Evolutionary conservation across 768 basidiomycete genomes (phyloP), one percentile per base, ranked within the genome.

Genomic region (Mycena leptocephala): DNA sequence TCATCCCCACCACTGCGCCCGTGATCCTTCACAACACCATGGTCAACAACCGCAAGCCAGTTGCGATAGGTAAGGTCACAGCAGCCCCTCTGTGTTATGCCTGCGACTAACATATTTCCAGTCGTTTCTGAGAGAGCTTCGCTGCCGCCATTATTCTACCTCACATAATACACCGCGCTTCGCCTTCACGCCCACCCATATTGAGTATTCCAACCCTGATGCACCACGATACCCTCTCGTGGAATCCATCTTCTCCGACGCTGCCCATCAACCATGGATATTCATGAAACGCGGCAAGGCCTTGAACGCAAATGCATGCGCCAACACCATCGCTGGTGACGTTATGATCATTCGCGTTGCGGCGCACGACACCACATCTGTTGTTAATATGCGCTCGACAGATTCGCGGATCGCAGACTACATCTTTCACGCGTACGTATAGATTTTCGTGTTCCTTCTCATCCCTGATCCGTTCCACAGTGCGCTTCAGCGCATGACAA

Each of bases 171-270:
- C n/a, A 22, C 59, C 59, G 11, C 59, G 59, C 59, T 41, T 62
- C 59, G 59, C 59, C 59, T 62, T 22, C 59, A 62, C 59, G 32
- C 59, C 59, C 35, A 62, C 59, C 59, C 32, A 39, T n/a, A 62
- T 62, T 20, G 67, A 69, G 37, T 1, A 9, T 3, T 8, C 67
- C 53, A 33, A 33, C 67, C 51, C 55, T n/a, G 10, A 69, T 26
- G 20, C n/a, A n/a, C n/a, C 65, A n/a, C 65, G 65, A 24, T 67
- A 67, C 55, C 67, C 67, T 35, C n/a, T n/a, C n/a, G n/a, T n/a
- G n/a, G n/a, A n/a, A n/a, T n/a, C n/a, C n/a, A n/a, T n/a, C n/a
- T n/a, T n/a, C n/a, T n/a, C n/a, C n/a, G n/a, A n/a, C n/a, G n/a
- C n/a, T n/a, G n/a, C n/a, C n/a, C n/a, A n/a, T n/a, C n/a, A n/a